Evolutionary conservation across 768 basidiomycete genomes (phyloP).

Genomic region (Dacryopinax primogenitus): DNA sequence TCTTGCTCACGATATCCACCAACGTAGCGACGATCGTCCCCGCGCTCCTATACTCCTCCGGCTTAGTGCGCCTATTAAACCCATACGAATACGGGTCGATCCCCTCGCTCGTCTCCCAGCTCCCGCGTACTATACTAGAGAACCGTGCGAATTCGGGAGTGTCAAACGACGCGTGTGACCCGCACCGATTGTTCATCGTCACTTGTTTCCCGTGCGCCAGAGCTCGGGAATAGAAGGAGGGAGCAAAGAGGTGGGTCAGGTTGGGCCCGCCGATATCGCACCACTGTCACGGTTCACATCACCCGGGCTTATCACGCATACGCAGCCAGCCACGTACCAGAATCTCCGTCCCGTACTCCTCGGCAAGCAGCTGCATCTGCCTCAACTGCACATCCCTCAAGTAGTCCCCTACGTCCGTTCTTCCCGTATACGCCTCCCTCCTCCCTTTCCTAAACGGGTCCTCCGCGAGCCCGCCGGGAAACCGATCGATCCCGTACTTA

Average conservation of each 20-base stretch:
- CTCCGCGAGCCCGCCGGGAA: slow-evolving; percentile 44
- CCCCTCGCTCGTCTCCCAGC: slow-evolving; percentile 49
- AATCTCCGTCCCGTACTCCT: slow-evolving; percentile 41
- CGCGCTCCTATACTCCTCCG: slow-evolving; percentile 38
- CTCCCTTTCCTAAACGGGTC: slow-evolving; percentile 37
- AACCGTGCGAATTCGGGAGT: slow-evolving; percentile 45
- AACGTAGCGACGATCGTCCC: slow-evolving; percentile 39
- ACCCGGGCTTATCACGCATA: neutral
- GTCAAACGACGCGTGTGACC: slow-evolving; percentile 40
- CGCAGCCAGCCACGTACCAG: slow-evolving; percentile 31
- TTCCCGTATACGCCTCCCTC: slow-evolving; percentile 44
- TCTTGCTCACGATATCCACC: slow-evolving; percentile 48
- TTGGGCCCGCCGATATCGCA: slow-evolving; percentile 43
- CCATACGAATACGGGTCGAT: slow-evolving; percentile 37
- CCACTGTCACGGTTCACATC: slow-evolving; percentile 30
- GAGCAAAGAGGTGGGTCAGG: slow-evolving; percentile 35
- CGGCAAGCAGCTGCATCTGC: slow-evolving; percentile 40
- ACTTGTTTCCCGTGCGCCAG: slow-evolving; percentile 33
- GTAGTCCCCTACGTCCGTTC: slow-evolving; percentile 39
- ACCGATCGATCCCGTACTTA: slow-evolving; percentile 37
- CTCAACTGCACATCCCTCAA: slow-evolving; percentile 39
- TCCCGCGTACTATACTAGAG: slow-evolving; percentile 34
- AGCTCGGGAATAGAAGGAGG: slow-evolving; percentile 37
- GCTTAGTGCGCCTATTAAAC: slow-evolving; percentile 20
- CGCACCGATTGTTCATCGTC: slow-evolving; percentile 37